Base-by-base conservation (phyloP, 345 rosid genomes). In the Eucalyptus curtisii region DNA sequence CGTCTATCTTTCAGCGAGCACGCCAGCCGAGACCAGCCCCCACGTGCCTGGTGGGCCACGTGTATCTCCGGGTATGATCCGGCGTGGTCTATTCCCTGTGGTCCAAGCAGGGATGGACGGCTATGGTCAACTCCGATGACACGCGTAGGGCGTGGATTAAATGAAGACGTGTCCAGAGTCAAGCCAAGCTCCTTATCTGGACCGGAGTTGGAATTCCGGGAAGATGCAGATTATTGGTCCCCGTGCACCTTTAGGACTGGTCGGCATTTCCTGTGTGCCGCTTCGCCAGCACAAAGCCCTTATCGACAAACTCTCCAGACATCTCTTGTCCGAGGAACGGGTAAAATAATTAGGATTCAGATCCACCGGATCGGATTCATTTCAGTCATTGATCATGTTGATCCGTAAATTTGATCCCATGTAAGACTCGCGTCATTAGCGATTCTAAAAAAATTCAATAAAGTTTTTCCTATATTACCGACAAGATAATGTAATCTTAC, bases 381-480 rank as follows among this genome's bases (percentile, higher is more conserved):
- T 20, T 76, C 27, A 5, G 27, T 13, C 47, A 10, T 40, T 4
- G 15, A 40, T 76, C 11, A 6, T 20, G 13, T 20, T 40, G 8
- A 6, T 6, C 1, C 2, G 1, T 20, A 40, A 5, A 20, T 6
- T 10, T 2, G 9, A 4, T 50, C 27, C 20, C 27, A 5, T 1
- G 5, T 3, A 27, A 71, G 2, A 71, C 7, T 33, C 24, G 5
- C 14, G 13, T 33, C 3, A 10, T 37, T 24, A 6, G 1, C 2
- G 13, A 11, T 11, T 19, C 1, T 20, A 19, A 20, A 37, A 19
- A 5, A 37, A 68, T 68, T 7, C 1, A 0, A 68, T 52, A 4
- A 66, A 31, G 0, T 16, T 66, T 31, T 31, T 3, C 3, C 2
- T 13, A n/a, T 14, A n/a, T 13, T 30, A 30, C 4, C 1, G 0